A percentile compares a stretch with the other conserved stretches of the same genome.
phyloP scores from a whole-genome alignment of 2,329 filamentous ascomycete species.

The Rasamsonia emersonii region DNA sequence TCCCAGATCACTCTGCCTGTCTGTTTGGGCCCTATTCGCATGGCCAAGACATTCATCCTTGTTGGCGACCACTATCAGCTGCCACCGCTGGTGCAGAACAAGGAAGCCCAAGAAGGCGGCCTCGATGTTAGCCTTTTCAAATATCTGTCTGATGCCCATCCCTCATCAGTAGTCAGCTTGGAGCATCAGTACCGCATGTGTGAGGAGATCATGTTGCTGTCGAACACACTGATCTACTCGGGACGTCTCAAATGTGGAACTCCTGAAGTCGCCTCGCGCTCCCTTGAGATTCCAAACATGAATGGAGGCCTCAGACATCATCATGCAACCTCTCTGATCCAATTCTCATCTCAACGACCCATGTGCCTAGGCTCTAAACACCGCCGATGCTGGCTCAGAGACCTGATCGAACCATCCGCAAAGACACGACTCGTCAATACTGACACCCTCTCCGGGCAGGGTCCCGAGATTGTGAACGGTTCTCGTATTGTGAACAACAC shows the following conservation, averaged over 20 bases:
- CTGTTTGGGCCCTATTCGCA: constrained; percentile 84
- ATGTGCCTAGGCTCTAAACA: constrained; percentile 48
- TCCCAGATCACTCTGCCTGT: constrained; percentile 96
- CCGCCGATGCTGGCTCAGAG: constrained; percentile 64
- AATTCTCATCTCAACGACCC: constrained; percentile 19
- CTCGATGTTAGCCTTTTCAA: constrained; percentile 93
- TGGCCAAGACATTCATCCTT: constrained; percentile 86
- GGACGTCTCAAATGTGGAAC: constrained; percentile 85
- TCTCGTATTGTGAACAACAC: constrained; percentile 79
- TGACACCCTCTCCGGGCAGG: constrained; percentile 57
- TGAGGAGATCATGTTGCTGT: constrained; percentile 89
- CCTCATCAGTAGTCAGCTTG: constrained; percentile 77
- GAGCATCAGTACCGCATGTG: constrained; percentile 99
- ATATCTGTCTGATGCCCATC: constrained; percentile 79
- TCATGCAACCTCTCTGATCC: constrained; percentile 37
- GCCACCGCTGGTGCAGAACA: constrained; percentile 87
- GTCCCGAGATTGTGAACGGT: constrained; percentile 60
- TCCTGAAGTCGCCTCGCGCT: constrained; percentile 59
- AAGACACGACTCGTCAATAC: constrained; percentile 88
- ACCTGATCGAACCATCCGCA: constrained; percentile 58
- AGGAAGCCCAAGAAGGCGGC: constrained; percentile 74
- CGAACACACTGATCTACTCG: constrained; percentile 88
- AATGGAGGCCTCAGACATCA: constrained; percentile 49
- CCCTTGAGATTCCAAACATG: constrained; percentile 60
- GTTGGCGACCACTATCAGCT: constrained; percentile 96